These are phyloP conservation scores for Paraglomus occultum DNA, from an alignment of 192 early-diverging fungal genomes.

Conservation along the genomic window DNA sequence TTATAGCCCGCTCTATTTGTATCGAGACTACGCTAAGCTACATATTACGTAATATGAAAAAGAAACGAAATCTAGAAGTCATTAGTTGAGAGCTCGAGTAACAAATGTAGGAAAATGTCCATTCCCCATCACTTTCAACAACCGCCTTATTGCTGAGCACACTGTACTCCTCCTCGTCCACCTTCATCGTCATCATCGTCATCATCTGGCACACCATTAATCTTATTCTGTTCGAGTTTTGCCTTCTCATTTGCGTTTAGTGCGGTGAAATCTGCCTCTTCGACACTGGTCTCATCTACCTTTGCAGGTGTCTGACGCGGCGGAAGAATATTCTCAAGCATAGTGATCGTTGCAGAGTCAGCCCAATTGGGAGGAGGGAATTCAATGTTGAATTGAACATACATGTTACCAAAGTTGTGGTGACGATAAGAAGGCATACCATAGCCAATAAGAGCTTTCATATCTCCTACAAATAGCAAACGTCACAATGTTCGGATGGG, in stretches of 20 bases:
- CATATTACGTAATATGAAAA: no score
- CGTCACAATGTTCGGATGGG: background rate
- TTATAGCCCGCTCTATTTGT: no score
- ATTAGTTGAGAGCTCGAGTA: background rate
- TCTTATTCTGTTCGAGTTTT: constrained; percentile 55
- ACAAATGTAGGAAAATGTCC: background rate
- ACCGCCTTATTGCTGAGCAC: constrained; percentile 85
- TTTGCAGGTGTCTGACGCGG: constrained; percentile 54
- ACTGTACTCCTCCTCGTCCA: constrained; percentile 83
- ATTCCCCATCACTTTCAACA: background rate
- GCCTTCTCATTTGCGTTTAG: constrained; percentile 73
- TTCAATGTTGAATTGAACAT: constrained; percentile 87
- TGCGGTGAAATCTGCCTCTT: constrained; percentile 81
- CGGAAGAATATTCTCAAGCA: constrained; percentile 83
- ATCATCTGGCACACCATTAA: constrained; percentile 57
- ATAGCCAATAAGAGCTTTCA: constrained; percentile 68
- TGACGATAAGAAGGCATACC: constrained; percentile 95
- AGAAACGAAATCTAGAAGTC: no score
- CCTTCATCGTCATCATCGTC: constrained; percentile 69
- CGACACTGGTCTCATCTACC: constrained; percentile 58
- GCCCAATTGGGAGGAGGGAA: constrained; percentile 91
- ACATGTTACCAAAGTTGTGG: constrained; percentile 89
- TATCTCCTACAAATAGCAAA: background rate
- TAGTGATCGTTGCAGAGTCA: constrained; percentile 61
- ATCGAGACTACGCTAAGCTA: no score